These are phyloP conservation scores for Aspergillus fischeri DNA, from an alignment of 2,329 filamentous ascomycete genomes.

Conservation along the genomic window DNA sequence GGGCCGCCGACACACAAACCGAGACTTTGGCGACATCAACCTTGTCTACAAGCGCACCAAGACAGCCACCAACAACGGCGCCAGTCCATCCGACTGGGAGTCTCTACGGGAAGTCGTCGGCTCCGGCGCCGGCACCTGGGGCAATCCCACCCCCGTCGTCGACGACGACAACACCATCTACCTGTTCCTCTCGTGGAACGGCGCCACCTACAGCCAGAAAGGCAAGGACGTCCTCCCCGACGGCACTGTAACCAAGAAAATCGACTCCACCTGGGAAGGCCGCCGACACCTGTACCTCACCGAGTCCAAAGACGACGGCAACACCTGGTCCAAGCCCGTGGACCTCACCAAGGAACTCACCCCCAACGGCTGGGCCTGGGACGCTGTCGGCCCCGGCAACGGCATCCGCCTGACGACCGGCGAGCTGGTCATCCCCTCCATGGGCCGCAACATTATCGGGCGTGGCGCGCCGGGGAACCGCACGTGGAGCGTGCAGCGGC, in stretches of 20 bases:
- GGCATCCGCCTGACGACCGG: slow-evolving; percentile 2
- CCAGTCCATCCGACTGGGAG: slow-evolving; percentile 20
- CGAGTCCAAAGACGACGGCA: slow-evolving; percentile 3
- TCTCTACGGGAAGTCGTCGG: slow-evolving; percentile 21
- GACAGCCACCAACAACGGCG: slow-evolving; percentile 18
- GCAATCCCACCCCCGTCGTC: slow-evolving; percentile 28
- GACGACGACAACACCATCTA: slow-evolving; percentile 28
- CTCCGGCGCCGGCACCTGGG: slow-evolving; percentile 22
- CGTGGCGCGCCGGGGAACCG: slow-evolving; percentile 5
- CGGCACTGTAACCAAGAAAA: not conserved
- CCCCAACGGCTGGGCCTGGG: slow-evolving; percentile 1
- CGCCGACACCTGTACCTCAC: slow-evolving; percentile 3
- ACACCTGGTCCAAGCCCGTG: slow-evolving; percentile 2
- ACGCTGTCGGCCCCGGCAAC: slow-evolving; percentile 4
- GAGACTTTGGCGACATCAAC: slow-evolving; percentile 27
- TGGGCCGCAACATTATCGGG: slow-evolving; percentile 4
- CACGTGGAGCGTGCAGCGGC: slow-evolving; percentile 2
- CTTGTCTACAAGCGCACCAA: slow-evolving; percentile 28
- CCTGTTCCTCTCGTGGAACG: slow-evolving; percentile 29
- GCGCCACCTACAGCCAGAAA: slow-evolving; percentile 22
- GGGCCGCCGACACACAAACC: slow-evolving; percentile 22
- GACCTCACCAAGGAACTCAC: slow-evolving; percentile 3
- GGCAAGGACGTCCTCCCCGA: slow-evolving; percentile 17
- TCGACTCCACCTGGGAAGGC: slow-evolving; percentile 5
- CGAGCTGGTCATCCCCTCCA: slow-evolving; percentile 4